Evolutionary conservation across 345 rosid genomes (phyloP).

Genomic region (Citrus maxima): DNA sequence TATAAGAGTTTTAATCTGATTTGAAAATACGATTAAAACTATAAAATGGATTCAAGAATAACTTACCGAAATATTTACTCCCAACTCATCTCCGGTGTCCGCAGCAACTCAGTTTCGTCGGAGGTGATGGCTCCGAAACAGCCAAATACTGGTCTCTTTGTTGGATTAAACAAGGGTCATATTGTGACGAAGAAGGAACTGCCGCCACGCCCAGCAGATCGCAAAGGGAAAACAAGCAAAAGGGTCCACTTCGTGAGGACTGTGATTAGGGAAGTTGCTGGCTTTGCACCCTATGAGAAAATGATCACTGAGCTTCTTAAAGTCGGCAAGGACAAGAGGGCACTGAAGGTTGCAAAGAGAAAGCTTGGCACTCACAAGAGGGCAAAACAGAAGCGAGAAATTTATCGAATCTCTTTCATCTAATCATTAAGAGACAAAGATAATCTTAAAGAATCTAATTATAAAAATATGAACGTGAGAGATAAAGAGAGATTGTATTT

Average conservation of each 20-base stretch:
- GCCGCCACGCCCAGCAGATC: constrained; percentile 50
- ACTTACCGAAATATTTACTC: background rate
- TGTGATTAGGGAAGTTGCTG: constrained; percentile 85
- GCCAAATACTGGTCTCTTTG: constrained; percentile 54
- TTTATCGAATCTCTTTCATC: no score
- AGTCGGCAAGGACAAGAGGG: constrained; percentile 90
- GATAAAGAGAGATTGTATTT: no score
- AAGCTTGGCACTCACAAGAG: constrained; percentile 94
- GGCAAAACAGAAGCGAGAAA: constrained; percentile 73
- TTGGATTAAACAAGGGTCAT: constrained; percentile 67
- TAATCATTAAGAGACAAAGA: no score
- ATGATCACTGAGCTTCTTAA: constrained; percentile 83
- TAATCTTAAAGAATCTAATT: no score
- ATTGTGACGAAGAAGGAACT: constrained; percentile 56
- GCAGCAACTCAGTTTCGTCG: background rate
- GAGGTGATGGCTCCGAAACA: constrained; percentile 55
- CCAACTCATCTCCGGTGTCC: constrained; percentile 1
- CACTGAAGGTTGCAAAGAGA: constrained; percentile 79
- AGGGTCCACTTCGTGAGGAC: constrained; percentile 67
- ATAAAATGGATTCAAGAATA: no score
- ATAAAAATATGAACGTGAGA: no score
- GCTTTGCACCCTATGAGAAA: constrained; percentile 92
- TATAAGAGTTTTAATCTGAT: no score
- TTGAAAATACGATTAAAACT: no score
- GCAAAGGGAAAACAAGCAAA: constrained; percentile 81